A percentile compares a stretch with the other conserved stretches of the same genome.
phyloP scores from a whole-genome alignment of 192 early-diverging fungal species.

The Haplosporangium gracile region DNA sequence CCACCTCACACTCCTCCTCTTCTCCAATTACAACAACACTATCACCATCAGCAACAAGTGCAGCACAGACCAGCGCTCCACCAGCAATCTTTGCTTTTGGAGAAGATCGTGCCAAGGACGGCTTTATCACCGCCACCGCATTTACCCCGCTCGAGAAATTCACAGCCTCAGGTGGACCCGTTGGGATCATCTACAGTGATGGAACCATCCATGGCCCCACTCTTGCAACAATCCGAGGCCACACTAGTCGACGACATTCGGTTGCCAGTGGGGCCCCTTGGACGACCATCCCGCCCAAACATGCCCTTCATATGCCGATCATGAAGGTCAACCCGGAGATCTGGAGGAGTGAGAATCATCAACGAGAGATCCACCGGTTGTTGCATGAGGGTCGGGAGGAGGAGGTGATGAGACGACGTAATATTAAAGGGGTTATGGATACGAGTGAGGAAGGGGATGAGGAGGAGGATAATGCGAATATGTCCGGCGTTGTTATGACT shows the following conservation, averaged over 20 bases:
- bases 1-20: constrained; percentile 8
- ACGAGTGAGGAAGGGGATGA: constrained; percentile 30
- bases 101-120: constrained; percentile 6
- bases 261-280: constrained; percentile 20
- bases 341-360: constrained; percentile 36
- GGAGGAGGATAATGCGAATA: constrained; percentile 1
- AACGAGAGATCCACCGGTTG: constrained; percentile 40
- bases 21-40: background rate
- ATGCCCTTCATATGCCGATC: constrained; percentile 45
- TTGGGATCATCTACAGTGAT: background rate
- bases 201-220: background rate
- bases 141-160: background rate
- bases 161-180: background rate
- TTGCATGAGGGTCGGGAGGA: constrained; percentile 36
- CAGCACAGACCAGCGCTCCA: constrained; percentile 15
- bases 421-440: constrained; percentile 36
- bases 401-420: constrained; percentile 28
- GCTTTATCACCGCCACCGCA: background rate
- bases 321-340: constrained; percentile 49
- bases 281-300: constrained; percentile 23
- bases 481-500: constrained; percentile 21
- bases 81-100: constrained; percentile 20
- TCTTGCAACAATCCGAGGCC: background rate
- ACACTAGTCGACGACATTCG: constrained; percentile 26
- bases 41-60: background rate